phyloP scores from a whole-genome alignment of 163 green algal species.

The Botryococcus braunii region DNA sequence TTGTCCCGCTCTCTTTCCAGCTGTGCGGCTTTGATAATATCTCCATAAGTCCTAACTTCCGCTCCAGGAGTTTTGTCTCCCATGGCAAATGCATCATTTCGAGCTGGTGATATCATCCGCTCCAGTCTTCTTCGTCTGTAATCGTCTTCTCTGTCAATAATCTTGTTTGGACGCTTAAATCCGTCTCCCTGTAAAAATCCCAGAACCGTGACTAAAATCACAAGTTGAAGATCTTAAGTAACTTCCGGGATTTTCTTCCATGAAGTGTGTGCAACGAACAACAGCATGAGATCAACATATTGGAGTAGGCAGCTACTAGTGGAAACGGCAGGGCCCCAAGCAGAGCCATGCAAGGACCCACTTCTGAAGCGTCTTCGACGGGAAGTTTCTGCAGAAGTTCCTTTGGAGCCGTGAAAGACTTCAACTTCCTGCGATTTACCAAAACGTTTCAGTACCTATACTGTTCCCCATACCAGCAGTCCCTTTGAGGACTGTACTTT shows the following conservation, averaged over 20 bases:
- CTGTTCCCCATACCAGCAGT: not conserved
- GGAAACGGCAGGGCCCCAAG: too few relatives aligned
- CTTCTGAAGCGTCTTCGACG: slow-evolving; percentile 36
- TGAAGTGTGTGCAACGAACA: too few relatives aligned
- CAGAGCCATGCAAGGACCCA: slow-evolving; percentile 10
- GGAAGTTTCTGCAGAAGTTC: slow-evolving; percentile 44
- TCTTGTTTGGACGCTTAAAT: slow-evolving; percentile 38
- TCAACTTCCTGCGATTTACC: slow-evolving; percentile 54
- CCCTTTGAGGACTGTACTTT: too few relatives aligned
- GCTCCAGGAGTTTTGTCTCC: slow-evolving; percentile 76
- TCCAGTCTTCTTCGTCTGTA: slow-evolving; percentile 76
- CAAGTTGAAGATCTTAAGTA: not conserved
- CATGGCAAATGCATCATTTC: slow-evolving; percentile 87
- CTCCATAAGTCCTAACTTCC: slow-evolving; percentile 79
- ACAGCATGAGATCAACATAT: too few relatives aligned
- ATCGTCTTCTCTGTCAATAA: slow-evolving; percentile 88
- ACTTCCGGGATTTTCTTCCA: too few relatives aligned
- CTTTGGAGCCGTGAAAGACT: slow-evolving; percentile 67
- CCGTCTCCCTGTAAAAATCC: not conserved
- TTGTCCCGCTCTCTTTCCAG: slow-evolving; percentile 86
- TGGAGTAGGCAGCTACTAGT: too few relatives aligned
- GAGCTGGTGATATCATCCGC: slow-evolving; percentile 77
- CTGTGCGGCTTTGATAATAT: slow-evolving; percentile 80
- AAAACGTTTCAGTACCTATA: not conserved
- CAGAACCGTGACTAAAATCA: not conserved